A percentile compares a stretch with the other conserved stretches of the same genome.
These are phyloP conservation scores for Dentipellis sp. DNA, from an alignment of 768 basidiomycete genomes.

Conservation along the genomic window DNA sequence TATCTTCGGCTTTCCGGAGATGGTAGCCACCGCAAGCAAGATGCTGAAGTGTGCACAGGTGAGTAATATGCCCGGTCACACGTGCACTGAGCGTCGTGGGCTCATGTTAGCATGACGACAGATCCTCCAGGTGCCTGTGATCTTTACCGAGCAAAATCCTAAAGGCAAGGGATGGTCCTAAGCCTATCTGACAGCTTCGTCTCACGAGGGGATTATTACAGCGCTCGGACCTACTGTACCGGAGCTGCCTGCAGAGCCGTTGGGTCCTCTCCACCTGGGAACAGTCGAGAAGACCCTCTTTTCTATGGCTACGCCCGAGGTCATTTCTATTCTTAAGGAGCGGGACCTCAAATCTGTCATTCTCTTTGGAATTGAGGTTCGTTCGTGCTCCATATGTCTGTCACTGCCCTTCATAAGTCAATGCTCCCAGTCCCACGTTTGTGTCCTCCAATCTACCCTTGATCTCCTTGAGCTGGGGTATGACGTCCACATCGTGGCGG, in stretches of 20 bases:
- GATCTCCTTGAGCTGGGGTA: slow-evolving; percentile 46
- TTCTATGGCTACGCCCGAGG: slow-evolving; percentile 74
- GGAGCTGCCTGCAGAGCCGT: slow-evolving; percentile 38
- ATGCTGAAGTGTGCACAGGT: slow-evolving; percentile 73
- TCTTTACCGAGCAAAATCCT: slow-evolving; percentile 82
- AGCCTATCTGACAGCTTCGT: neutral
- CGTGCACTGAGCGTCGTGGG: neutral
- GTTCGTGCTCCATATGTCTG: slow-evolving; percentile 11
- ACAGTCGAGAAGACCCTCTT: slow-evolving; percentile 74
- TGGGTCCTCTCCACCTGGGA: slow-evolving; percentile 45
- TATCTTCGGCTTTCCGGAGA: slow-evolving; percentile 63
- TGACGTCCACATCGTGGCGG: slow-evolving; percentile 65
- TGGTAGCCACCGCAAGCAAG: slow-evolving; percentile 64
- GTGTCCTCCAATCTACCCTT: slow-evolving; percentile 76
- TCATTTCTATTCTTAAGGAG: slow-evolving; percentile 39
- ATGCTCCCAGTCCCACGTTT: slow-evolving; percentile 66
- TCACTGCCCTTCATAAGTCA: neutral
- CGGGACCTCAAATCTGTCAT: slow-evolving; percentile 51
- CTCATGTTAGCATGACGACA: slow-evolving; percentile 15
- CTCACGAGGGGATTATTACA: slow-evolving; percentile 17
- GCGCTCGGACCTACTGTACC: slow-evolving; percentile 63
- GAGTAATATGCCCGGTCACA: neutral
- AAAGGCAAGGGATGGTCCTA: slow-evolving; percentile 37
- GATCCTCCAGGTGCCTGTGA: slow-evolving; percentile 59
- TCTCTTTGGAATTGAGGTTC: slow-evolving; percentile 83